These are phyloP conservation scores for Vanderwaltozyma yarrowii DNA, from an alignment of 805 yeast genomes.

Conservation along the genomic window DNA sequence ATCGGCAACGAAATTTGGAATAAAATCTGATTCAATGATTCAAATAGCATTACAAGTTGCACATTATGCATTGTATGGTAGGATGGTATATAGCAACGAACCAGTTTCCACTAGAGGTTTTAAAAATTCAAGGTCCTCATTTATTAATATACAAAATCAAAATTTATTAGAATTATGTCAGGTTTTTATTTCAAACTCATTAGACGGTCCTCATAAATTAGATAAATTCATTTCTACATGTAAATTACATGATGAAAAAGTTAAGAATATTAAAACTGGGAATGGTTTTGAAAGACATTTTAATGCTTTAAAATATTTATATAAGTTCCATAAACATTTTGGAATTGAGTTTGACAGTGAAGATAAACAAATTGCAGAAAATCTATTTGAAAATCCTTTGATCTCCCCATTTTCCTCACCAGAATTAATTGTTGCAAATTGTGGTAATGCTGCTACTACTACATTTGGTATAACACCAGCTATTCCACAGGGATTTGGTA, in stretches of 20 bases:
- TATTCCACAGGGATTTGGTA: conserved; percentile 80
- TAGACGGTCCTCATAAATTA: conserved; percentile 36
- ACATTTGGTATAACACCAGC: conserved; percentile 89
- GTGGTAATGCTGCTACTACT: conserved; percentile 85
- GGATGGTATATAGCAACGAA: conserved; percentile 79
- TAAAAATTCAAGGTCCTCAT: conserved; percentile 58
- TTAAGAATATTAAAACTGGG: conserved; percentile 47
- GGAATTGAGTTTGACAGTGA: conserved; percentile 20
- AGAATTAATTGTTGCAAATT: conserved; percentile 52
- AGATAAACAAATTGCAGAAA: conserved; percentile 30
- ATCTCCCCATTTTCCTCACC: conserved; percentile 32
- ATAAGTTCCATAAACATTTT: conserved; percentile 31
- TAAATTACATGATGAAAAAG: conserved; percentile 37
- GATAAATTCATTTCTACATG: conserved; percentile 41
- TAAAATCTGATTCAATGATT: conserved; percentile 81
- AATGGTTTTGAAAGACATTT: conserved; percentile 66
- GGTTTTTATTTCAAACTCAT: conserved; percentile 47
- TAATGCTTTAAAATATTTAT: conserved; percentile 50
- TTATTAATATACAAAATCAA: conserved; percentile 55
- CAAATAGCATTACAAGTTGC: conserved; percentile 88
- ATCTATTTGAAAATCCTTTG: conserved; percentile 35
- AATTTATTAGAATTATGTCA: conserved; percentile 44
- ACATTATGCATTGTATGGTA: conserved; percentile 84
- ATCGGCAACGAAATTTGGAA: conserved; percentile 66
- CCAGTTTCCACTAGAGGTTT: conserved; percentile 75